Evolutionary conservation across 805 yeast genomes (phyloP).

Genomic region (Wickerhamiella spandovensis): DNA sequence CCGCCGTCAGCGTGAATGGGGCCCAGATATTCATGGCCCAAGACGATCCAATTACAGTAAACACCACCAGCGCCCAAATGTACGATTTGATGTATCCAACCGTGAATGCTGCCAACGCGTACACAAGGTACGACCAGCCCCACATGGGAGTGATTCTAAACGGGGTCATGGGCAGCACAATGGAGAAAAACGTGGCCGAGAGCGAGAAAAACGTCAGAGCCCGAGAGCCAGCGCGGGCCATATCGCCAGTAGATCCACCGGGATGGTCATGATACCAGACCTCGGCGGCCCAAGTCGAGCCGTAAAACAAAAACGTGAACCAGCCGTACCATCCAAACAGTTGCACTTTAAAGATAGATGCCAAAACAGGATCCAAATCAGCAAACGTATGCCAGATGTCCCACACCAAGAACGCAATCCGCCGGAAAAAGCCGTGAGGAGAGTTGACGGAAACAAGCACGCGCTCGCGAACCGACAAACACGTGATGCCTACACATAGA

Average conservation of each 20-base stretch:
- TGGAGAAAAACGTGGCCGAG: conserved; percentile 19
- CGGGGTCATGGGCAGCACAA: conserved; percentile 10
- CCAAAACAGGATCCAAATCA: conserved; percentile 37
- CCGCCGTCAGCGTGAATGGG: conserved; percentile 49
- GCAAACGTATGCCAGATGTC: conserved; percentile 7
- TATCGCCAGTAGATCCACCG: conserved; percentile 19
- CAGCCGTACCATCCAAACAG: conserved; percentile 59
- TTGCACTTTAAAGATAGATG: conserved; percentile 40
- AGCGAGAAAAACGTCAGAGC: conserved; percentile 25
- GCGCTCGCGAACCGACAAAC: conserved; percentile 34
- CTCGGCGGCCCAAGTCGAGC: conserved; percentile 53
- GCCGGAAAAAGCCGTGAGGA: conserved; percentile 18
- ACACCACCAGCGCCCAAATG: conserved; percentile 33
- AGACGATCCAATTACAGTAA: conserved; percentile 42
- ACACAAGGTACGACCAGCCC: conserved; percentile 38
- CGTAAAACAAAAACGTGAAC: conserved; percentile 51
- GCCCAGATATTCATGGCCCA: conserved; percentile 62
- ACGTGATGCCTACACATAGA: conserved; percentile 29
- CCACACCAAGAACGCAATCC: neutral
- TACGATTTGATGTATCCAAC: conserved; percentile 35
- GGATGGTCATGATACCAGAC: conserved; percentile 32
- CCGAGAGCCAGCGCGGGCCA: conserved; percentile 24
- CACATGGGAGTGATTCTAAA: conserved; percentile 26
- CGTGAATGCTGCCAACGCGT: conserved; percentile 34
- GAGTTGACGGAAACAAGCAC: conserved; percentile 31